These are phyloP conservation scores for Fusarium pseudograminearum DNA, from an alignment of 2,329 filamentous ascomycete genomes.

Conservation along the genomic window DNA sequence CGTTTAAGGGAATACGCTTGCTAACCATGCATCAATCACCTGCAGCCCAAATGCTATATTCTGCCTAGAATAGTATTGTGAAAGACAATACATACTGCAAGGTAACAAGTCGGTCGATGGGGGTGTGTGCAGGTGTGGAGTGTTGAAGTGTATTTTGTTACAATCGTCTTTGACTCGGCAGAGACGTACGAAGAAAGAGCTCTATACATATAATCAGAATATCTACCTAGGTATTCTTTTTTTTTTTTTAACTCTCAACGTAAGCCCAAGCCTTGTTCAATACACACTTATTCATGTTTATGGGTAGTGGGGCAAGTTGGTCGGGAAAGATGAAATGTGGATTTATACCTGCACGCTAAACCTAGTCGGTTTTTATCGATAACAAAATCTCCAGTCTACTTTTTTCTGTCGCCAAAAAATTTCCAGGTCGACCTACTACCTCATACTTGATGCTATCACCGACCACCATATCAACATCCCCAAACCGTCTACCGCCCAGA, in stretches of 20 bases:
- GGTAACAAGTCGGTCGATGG: background rate
- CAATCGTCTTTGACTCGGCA: background rate
- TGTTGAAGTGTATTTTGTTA: background rate
- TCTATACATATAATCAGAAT: background rate
- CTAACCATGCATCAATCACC: background rate
- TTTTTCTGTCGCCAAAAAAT: slow-evolving; percentile 49
- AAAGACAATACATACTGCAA: background rate
- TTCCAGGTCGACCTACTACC: slow-evolving; percentile 44
- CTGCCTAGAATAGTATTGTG: background rate
- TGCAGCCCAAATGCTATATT: background rate
- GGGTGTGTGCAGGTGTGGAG: background rate
- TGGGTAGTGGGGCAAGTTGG: background rate
- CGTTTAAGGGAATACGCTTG: background rate
- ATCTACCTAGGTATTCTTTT: too few relatives aligned
- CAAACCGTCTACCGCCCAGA: slow-evolving; percentile 41
- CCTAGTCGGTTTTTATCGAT: slow-evolving; percentile 49
- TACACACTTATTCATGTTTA: background rate
- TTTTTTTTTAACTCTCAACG: background rate
- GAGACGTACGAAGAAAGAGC: background rate
- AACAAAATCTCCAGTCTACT: slow-evolving; percentile 43
- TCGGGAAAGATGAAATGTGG: background rate
- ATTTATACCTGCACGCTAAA: background rate
- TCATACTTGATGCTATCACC: slow-evolving; percentile 40
- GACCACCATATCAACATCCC: slow-evolving; percentile 37
- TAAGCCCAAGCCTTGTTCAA: background rate